Base-by-base conservation (phyloP, 768 basidiomycete genomes). In the Lactarius tabidus region DNA sequence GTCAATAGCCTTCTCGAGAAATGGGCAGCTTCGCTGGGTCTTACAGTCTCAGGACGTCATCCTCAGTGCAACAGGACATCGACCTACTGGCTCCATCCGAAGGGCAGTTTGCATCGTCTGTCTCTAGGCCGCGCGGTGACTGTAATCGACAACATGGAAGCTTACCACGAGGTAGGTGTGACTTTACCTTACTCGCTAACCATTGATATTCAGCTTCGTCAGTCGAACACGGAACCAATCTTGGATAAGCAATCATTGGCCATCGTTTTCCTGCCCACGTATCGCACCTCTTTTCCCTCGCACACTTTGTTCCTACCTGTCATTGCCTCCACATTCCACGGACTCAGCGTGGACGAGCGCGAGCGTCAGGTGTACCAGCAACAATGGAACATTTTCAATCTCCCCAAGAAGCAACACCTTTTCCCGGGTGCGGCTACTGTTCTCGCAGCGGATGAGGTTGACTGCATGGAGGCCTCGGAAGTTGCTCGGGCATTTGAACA, bases 221-320 rank as follows among this genome's bases (percentile, higher is more conserved):
- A 84, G 82, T 75, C 79, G 74, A 71, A 71, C 73, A 65, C 78
- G 78, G 74, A 59, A 68, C 72, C 72, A 59, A 68, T 70, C 71
- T 70, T 74, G 64, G 76, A 75, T 59, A 75, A 77, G 70, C 86
- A 81, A 61, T 89, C 89, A 36, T 77, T 91, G 68, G 90, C 87
- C 28, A 78, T 91, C 65, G 77, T 90, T 62, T 89, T 84, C 74
- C 75, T 90, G 54, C 90, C 90, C 57, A 79, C 79, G 26, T 74
- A 79, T 63, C 72, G 75, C 12, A 66, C 61, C 54, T 71, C 77
- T 1, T 43, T 76, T 54, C 76, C 77, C 28, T 72, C 75, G 48
- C 81, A 82, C 67, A 77, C 80, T 26, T 68, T 78, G 20, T 88
- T 86, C 74, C 80, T 91, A 58, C 89, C 90, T 2, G 80, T 90